These are phyloP conservation scores for Magnolia officinalis DNA, from an alignment of 164 flowering plant species.

Conservation along the genomic window DNA sequence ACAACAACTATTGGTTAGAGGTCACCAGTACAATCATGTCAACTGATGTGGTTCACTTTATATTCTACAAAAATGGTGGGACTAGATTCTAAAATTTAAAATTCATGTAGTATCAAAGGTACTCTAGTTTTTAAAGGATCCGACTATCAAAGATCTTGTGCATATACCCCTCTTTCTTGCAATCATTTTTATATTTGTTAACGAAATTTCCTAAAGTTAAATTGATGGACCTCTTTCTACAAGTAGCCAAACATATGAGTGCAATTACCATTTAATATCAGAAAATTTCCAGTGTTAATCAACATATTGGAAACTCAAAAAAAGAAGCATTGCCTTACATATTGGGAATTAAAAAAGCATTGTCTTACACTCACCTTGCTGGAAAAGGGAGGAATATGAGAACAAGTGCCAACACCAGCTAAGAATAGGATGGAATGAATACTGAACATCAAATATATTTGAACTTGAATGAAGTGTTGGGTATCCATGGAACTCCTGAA, in stretches of 20 bases:
- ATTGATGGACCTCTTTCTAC: neutral
- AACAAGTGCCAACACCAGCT: constrained; percentile 8
- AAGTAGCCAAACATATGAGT: neutral
- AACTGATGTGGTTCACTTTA: neutral
- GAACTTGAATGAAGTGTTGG: neutral
- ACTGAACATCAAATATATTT: neutral
- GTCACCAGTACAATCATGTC: no score
- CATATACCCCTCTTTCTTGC: neutral
- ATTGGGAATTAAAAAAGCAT: neutral
- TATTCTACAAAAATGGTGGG: neutral
- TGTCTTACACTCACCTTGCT: constrained; percentile 5
- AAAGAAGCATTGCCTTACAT: neutral
- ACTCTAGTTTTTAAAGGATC: no score
- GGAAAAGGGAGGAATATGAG: constrained; percentile 5
- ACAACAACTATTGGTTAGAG: no score
- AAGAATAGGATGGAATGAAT: neutral
- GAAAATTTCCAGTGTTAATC: neutral
- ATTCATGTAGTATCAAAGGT: no score
- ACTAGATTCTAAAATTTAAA: neutral
- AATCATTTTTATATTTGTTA: neutral
- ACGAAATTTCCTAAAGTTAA: neutral
- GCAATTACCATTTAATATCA: neutral
- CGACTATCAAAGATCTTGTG: neutral
- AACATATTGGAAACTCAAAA: neutral
- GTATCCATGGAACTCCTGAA: constrained; percentile 9